Evolutionary conservation across 1,284 basidiomycete genomes (phyloP).

Genomic region (Ustilago hordei): DNA sequence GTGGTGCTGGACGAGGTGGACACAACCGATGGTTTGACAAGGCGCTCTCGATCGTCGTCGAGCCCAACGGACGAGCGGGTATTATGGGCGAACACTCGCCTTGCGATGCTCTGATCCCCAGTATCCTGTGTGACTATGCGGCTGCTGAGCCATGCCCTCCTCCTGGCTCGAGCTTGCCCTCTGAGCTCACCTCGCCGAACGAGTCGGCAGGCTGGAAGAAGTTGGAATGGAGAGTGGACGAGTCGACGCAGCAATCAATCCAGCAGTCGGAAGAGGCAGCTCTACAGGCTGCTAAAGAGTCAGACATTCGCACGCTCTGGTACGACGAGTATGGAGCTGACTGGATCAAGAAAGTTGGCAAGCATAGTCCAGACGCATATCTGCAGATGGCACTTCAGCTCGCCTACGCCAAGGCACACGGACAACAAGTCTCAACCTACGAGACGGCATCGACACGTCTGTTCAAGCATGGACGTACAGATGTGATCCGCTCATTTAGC

Average conservation of each 20-base stretch:
- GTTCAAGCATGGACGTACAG: constrained; percentile 90
- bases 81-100: constrained; percentile 93
- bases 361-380: constrained; percentile 87
- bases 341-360: constrained; percentile 88
- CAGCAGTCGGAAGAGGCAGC: constrained; percentile 76
- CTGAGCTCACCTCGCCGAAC: constrained; percentile 50
- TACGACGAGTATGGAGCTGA: constrained; percentile 87
- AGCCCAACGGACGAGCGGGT: constrained; percentile 85
- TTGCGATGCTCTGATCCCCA: constrained; percentile 90
- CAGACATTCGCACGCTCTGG: constrained; percentile 86
- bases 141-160: constrained; percentile 73
- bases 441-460: constrained; percentile 93
- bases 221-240: constrained; percentile 83
- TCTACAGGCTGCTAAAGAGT: constrained; percentile 78
- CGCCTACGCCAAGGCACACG: constrained; percentile 86
- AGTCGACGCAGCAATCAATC: constrained; percentile 76
- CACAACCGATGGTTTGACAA: constrained; percentile 96
- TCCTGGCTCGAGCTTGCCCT: constrained; percentile 46
- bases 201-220: constrained; percentile 74
- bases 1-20: constrained; percentile 77
- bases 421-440: constrained; percentile 87
- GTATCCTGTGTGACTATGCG: constrained; percentile 87
- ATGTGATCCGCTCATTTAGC: constrained; percentile 86
- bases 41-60: constrained; percentile 83
- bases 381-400: constrained; percentile 94